Evolutionary conservation across 2,329 filamentous ascomycete genomes (phyloP), one percentile per base, ranked within the genome.

Genomic region (Colletotrichum sp.): DNA sequence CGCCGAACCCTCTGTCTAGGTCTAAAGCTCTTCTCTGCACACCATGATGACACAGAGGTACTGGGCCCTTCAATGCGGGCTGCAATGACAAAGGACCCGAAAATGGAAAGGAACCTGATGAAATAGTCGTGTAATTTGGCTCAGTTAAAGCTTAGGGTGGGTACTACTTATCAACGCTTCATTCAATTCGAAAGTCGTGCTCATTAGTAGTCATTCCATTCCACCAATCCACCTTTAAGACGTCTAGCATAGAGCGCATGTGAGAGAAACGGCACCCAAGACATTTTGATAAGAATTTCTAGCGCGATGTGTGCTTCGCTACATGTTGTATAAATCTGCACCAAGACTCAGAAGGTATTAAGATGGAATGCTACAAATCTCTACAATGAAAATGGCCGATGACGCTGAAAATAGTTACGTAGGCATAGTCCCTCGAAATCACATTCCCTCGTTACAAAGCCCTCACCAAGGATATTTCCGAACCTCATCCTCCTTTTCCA

Each of bases 391-490:
- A 52, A 21, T 52, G 10, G 44, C n/a, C 44, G 0, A 52, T 13
- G n/a, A 52, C 44, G 44, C 44, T 52, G 44, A 0, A 52, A 3
- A 21, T 0, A 13, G 10, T 5, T 21, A 52, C 10, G 6, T 8
- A 13, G 44, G 3, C 44, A 0, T 13, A 52, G 1, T 6, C 10
- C n/a, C 44, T 0, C n/a, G 44, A 21, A 52, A 52, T 52, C n/a
- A 21, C 3, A 7, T 4, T 21, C 3, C 10, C n/a, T 2, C n/a
- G 0, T 21, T 21, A 21, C 10, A 0, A 8, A 52, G 3, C n/a
- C 16, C 26, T 69, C 21, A 87, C 85, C 85, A 94, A 6, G 94
- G 94, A 87, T 95, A 95, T 72, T 83, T 86, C 71, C 89, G 87
- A 10, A 88, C 84, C 67, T 93, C 90, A 6, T 92, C 91, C 82